Percentiles rank a stretch among this genome's conserved stretches.
phyloP scores from a whole-genome alignment of 495 filamentous ascomycete genomes.

The Hypoxylon perforatum region DNA sequence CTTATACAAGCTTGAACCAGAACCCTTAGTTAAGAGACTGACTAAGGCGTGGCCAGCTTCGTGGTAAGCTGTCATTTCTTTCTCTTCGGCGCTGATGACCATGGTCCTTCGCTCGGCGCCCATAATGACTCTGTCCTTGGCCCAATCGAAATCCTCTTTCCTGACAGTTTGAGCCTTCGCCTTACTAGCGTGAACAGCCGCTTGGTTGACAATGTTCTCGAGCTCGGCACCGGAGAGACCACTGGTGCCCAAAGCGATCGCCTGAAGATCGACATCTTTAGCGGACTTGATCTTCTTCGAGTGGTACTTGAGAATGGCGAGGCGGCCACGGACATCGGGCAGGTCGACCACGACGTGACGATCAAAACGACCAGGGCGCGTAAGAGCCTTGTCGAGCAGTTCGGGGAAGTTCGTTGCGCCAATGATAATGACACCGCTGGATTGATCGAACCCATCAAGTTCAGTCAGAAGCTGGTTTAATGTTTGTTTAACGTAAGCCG shows the following conservation, averaged over 20 bases:
- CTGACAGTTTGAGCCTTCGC: constrained; percentile 76
- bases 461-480: constrained; percentile 98
- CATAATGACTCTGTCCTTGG: constrained; percentile 98
- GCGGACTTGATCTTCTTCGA: constrained; percentile 84
- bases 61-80: constrained; percentile 95
- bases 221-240: constrained; percentile 96
- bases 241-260: constrained; percentile 85
- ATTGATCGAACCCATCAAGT: constrained; percentile 95
- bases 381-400: constrained; percentile 92
- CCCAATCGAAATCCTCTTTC: constrained; percentile 91
- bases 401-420: constrained; percentile 97
- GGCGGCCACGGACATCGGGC: constrained; percentile 93
- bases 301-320: constrained; percentile 91
- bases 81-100: constrained; percentile 84
- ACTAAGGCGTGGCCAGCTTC: constrained; percentile 96
- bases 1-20: constrained; percentile 85
- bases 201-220: constrained; percentile 96
- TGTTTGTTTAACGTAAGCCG: constrained; percentile 96
- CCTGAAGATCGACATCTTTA: constrained; percentile 80
- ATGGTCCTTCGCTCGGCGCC: constrained; percentile 89
- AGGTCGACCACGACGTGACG: constrained; percentile 87
- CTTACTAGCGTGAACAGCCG: constrained; percentile 89
- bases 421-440: constrained; percentile 92
- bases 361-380: constrained; percentile 94
- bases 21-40: constrained; percentile 76